Conservation (phyloP, 768 basidiomycete genomes). For the Rhodotorula toruloides region DNA sequence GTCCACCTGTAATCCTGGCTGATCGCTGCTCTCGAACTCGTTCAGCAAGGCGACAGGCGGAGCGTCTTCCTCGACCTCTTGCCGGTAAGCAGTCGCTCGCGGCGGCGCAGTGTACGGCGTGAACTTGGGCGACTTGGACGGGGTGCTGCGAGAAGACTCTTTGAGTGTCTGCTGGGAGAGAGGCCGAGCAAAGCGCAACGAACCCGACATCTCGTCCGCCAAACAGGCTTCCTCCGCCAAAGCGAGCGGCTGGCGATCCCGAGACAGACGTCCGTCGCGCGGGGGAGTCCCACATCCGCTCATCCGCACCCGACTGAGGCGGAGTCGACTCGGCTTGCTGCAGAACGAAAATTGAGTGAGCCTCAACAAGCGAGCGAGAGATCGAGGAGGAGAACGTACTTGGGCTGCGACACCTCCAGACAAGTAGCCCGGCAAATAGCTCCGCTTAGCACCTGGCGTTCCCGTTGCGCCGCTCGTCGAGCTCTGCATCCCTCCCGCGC, state of each 20-base stretch:
- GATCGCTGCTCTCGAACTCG: conserved; percentile 27
- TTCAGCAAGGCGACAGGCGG: conserved; percentile 37
- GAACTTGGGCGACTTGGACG: conserved; percentile 31
- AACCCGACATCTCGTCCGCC: neutral
- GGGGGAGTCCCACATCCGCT: conserved; percentile 29
- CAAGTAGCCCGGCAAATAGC: conserved; percentile 32
- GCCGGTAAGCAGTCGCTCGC: conserved; percentile 60
- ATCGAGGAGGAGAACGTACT: conserved; percentile 1
- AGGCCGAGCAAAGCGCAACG: too few relatives aligned
- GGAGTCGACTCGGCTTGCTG: conserved; percentile 31
- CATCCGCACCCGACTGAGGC: conserved; percentile 17
- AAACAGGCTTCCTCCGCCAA: conserved; percentile 25
- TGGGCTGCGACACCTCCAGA: conserved; percentile 17
- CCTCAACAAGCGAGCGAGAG: neutral
- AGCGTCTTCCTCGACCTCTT: conserved; percentile 40
- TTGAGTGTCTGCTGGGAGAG: neutral
- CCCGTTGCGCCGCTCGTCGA: neutral
- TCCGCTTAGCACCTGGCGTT: conserved; percentile 15
- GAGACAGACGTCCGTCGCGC: conserved; percentile 20
- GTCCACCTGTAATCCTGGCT: neutral
- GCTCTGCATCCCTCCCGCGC: conserved; percentile 9
- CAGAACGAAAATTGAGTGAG: neutral
- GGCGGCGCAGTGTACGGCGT: conserved; percentile 20
- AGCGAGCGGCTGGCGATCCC: conserved; percentile 28
- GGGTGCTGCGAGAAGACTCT: conserved; percentile 10